Percentiles rank a stretch among this genome's conserved stretches.
Evolutionary conservation across 768 basidiomycete genomes (phyloP).

Genomic region (Calocybe gangraenosa): DNA sequence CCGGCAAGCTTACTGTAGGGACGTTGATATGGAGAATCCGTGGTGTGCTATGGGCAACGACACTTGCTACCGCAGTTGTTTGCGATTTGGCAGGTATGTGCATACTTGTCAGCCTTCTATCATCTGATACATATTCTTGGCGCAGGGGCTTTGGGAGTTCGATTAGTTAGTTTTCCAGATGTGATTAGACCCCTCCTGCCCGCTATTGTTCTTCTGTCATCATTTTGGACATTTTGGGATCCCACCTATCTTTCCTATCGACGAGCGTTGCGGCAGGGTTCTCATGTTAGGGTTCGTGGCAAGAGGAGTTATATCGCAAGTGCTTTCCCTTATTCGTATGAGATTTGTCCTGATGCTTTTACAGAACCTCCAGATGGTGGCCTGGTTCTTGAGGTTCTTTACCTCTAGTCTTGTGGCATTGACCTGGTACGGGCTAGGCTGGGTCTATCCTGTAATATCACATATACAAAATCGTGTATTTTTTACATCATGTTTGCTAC

Average conservation of each 20-base stretch:
- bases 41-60: conserved; percentile 61
- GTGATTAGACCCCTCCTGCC: conserved; percentile 42
- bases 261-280: conserved; percentile 63
- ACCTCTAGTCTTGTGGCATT: conserved; percentile 44
- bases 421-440: conserved; percentile 34
- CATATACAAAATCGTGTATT: conserved; percentile 38
- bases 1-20: conserved; percentile 42
- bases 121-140: neutral
- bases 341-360: conserved; percentile 5
- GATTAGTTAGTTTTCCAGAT: conserved; percentile 22
- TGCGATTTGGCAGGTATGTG: conserved; percentile 46
- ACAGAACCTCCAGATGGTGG: conserved; percentile 55
- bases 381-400: conserved; percentile 54
- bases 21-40: conserved; percentile 65
- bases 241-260: conserved; percentile 67
- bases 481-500: conserved; percentile 36
- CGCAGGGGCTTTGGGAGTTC: conserved; percentile 30
- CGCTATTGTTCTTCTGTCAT: conserved; percentile 46
- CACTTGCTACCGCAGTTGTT: conserved; percentile 36
- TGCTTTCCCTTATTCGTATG: conserved; percentile 1
- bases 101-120: neutral
- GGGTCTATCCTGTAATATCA: conserved; percentile 32
- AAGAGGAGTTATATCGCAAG: conserved; percentile 62
- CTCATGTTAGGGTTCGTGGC: conserved; percentile 64
- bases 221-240: conserved; percentile 84